Evolutionary conservation across 2,329 filamentous ascomycete genomes (phyloP).

Genomic region (Colletotrichum salicis): DNA sequence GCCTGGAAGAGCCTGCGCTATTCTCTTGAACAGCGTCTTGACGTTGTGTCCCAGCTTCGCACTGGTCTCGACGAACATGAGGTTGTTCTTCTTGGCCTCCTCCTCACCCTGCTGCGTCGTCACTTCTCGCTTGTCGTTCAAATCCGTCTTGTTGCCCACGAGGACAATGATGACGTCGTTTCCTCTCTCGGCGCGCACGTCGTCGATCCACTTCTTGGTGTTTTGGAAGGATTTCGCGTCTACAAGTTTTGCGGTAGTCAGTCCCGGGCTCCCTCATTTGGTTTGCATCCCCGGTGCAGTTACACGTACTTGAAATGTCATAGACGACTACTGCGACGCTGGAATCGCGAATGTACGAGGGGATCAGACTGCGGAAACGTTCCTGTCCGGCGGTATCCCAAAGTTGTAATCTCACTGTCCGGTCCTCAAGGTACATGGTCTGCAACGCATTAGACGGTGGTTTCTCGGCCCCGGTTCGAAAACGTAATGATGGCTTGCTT

Average conservation of each 20-base stretch:
- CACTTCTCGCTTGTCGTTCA: slow-evolving; percentile 98
- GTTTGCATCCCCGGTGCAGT: background rate
- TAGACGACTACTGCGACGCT: slow-evolving; percentile 98
- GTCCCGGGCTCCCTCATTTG: background rate
- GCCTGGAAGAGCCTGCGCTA: slow-evolving; percentile 95
- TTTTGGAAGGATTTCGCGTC: slow-evolving; percentile 97
- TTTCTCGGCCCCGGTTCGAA: background rate
- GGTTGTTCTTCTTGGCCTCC: slow-evolving; percentile 95
- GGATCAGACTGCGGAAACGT: slow-evolving; percentile 95
- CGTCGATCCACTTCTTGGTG: slow-evolving; percentile 99
- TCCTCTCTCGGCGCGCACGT: slow-evolving; percentile 93
- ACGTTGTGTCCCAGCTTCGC: slow-evolving; percentile 98
- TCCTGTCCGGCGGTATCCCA: slow-evolving; percentile 99
- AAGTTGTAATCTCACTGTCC: slow-evolving; percentile 94
- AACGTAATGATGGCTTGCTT: slow-evolving; percentile 59
- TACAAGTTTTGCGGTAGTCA: slow-evolving; percentile 44
- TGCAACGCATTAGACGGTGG: slow-evolving; percentile 45
- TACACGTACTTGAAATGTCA: slow-evolving; percentile 84
- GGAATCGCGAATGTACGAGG: slow-evolving; percentile 97
- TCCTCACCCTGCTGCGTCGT: slow-evolving; percentile 97
- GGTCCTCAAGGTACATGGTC: slow-evolving; percentile 99
- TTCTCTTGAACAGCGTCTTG: slow-evolving; percentile 96
- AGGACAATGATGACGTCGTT: slow-evolving; percentile 99
- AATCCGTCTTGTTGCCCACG: slow-evolving; percentile 98
- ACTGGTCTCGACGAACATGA: slow-evolving; percentile 99